phyloP scores from a whole-genome alignment of 768 basidiomycete species.

The Tylopilus vinaceipallidus region DNA sequence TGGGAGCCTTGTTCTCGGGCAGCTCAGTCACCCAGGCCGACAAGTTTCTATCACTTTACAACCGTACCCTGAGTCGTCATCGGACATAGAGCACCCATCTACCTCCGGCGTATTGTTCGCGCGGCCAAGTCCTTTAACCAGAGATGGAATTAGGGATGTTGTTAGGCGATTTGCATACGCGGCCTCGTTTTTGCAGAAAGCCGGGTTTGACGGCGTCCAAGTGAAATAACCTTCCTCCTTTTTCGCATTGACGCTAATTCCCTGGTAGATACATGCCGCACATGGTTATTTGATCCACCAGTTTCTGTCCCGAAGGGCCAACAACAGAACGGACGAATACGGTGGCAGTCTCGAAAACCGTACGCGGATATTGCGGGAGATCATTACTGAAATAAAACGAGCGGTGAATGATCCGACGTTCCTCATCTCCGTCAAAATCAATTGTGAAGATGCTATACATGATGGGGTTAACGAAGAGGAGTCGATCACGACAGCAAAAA shows the following conservation, averaged over 20 bases:
- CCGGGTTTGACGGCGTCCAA: conserved; percentile 71
- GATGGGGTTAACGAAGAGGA: conserved; percentile 36
- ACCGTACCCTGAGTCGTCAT: conserved; percentile 34
- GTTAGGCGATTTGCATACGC: conserved; percentile 49
- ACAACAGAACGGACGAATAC: conserved; percentile 53
- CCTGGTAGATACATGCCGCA: conserved; percentile 39
- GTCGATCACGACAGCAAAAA: conserved; percentile 25
- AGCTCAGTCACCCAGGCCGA: conserved; percentile 34
- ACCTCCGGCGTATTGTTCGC: conserved; percentile 32
- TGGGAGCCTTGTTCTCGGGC: conserved; percentile 32
- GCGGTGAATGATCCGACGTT: conserved; percentile 34
- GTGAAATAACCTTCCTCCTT: conserved; percentile 13
- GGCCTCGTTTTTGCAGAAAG: conserved; percentile 49
- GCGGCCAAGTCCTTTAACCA: conserved; percentile 38
- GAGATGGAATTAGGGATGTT: conserved; percentile 49
- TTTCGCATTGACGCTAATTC: not conserved
- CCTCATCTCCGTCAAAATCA: conserved; percentile 35
- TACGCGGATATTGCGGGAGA: conserved; percentile 46
- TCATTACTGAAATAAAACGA: conserved; percentile 41
- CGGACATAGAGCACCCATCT: conserved; percentile 35
- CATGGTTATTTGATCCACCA: conserved; percentile 48
- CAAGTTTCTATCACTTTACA: conserved; percentile 36
- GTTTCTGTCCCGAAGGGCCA: conserved; percentile 43
- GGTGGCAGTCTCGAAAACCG: conserved; percentile 56
- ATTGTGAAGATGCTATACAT: conserved; percentile 27